Evolutionary conservation across 495 filamentous ascomycete genomes (phyloP), one percentile per base, ranked within the genome.

Genomic region (Elaphomyces granulatus): DNA sequence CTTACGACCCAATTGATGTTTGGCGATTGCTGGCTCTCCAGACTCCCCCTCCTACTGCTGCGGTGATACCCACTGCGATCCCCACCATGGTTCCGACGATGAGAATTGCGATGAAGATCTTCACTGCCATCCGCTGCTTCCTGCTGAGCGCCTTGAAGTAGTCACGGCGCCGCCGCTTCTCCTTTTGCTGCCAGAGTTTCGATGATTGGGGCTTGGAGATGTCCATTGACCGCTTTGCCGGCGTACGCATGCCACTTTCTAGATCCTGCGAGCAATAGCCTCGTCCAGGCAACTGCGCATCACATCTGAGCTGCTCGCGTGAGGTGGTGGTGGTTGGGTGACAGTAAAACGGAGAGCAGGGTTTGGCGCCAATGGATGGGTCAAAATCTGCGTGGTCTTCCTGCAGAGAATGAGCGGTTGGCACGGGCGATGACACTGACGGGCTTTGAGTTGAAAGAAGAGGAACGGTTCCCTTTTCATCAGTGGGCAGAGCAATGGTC

Each of bases 11-110:
- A 43, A 51, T 49, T 0, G 45, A 36, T 12, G 46, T 49, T 18
- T 58, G 51, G 19, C 53, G 45, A 8, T 62, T 41, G 38, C 55
- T 50, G 1, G 45, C 54, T 41, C 54, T 66, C 67, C 72, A 78
- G 9, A 71, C 66, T 1, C 73, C 71, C 7, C 71, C 74, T 20
- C 73, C 72, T 1, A 80, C 75, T 2, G 71, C 73, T 20, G 59
- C 67, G 3, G 66, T 72, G 40, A 81, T 77, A 6, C 77, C 77
- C 42, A 81, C 47, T 16, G 74, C 75, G 33, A 81, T 61, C 1
- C 68, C 75, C 10, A 78, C 68, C 48, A 75, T 75, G 16, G 61
- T 60, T 2, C 67, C 77, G n/a, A 80, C 53, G 3, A 74, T 60
- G 15, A 77, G 38, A 14, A 79, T 43, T 0, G 71, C 74, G 31